phyloP scores from a whole-genome alignment of 2,329 filamentous ascomycete genomes.

The Pyricularia sp. region DNA sequence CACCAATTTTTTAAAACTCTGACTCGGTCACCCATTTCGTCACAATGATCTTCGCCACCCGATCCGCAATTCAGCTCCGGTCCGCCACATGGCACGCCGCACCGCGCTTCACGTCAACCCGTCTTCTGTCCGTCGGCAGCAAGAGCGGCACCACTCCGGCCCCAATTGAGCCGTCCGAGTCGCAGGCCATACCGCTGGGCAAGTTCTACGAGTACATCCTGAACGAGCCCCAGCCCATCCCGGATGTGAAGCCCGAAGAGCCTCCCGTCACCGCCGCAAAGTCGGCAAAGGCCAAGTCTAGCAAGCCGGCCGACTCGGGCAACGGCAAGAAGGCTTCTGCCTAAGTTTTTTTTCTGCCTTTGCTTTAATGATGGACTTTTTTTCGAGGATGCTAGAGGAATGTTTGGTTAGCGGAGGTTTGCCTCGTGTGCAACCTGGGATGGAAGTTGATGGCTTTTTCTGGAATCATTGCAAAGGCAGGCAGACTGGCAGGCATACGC shows the following conservation, averaged over 20 bases:
- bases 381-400: neutral
- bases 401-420: neutral
- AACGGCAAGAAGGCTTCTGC: neutral
- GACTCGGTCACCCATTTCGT: neutral
- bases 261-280: neutral
- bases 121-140: slow-evolving; percentile 1
- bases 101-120: neutral
- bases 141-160: slow-evolving; percentile 2
- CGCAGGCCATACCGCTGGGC: slow-evolving; percentile 4
- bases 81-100: neutral
- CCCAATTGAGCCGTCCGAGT: slow-evolving; percentile 1
- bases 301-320: neutral
- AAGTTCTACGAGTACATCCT: slow-evolving; percentile 5
- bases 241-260: slow-evolving; percentile 2
- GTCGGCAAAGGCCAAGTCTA: slow-evolving; percentile 1
- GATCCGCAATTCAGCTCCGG: neutral
- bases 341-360: neutral
- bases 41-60: neutral
- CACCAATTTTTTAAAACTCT: neutral
- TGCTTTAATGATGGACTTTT: neutral
- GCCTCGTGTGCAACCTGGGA: neutral
- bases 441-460: neutral
- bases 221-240: slow-evolving; percentile 4
- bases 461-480: neutral
- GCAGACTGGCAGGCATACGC: neutral